Conservation (phyloP, 2,329 filamentous ascomycete species). For the Tolypocladium pustulatum region DNA sequence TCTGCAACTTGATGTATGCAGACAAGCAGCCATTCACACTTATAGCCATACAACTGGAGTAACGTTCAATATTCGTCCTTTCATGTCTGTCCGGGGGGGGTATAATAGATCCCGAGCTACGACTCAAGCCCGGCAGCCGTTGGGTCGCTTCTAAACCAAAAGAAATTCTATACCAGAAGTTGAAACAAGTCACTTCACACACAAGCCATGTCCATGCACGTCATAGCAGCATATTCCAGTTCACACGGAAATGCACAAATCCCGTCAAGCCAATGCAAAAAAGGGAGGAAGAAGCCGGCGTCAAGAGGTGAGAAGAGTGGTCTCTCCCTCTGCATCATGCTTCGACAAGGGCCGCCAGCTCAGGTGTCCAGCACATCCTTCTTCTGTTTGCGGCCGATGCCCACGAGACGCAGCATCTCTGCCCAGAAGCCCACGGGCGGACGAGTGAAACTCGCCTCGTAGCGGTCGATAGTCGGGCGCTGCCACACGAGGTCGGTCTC, state of each 20-base stretch:
- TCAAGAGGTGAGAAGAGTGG: not conserved
- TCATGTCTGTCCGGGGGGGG: not conserved
- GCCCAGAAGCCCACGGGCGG: conserved; percentile 43
- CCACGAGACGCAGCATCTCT: conserved; percentile 37
- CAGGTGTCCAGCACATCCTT: conserved; percentile 6
- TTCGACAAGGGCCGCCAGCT: not conserved
- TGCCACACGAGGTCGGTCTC: conserved; percentile 53
- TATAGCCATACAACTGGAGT: not conserved
- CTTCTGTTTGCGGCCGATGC: conserved; percentile 20
- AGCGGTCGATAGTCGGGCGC: conserved; percentile 46
- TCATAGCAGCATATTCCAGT: not conserved
- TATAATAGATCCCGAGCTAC: not conserved
- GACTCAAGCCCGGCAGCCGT: not conserved
- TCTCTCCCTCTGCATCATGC: not conserved
- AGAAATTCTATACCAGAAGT: not conserved
- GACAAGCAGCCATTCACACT: no score
- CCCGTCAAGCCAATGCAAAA: not conserved
- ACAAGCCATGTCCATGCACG: not conserved
- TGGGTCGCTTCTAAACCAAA: not conserved
- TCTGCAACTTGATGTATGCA: no score
- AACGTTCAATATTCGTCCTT: not conserved
- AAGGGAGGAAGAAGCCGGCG: not conserved
- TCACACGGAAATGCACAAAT: not conserved
- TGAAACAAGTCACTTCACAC: not conserved
- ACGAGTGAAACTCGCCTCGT: conserved; percentile 39